Percentiles rank a stretch among this genome's conserved stretches.
phyloP scores from a whole-genome alignment of 352 stramenopile species.

The Achlya hypogyna region DNA sequence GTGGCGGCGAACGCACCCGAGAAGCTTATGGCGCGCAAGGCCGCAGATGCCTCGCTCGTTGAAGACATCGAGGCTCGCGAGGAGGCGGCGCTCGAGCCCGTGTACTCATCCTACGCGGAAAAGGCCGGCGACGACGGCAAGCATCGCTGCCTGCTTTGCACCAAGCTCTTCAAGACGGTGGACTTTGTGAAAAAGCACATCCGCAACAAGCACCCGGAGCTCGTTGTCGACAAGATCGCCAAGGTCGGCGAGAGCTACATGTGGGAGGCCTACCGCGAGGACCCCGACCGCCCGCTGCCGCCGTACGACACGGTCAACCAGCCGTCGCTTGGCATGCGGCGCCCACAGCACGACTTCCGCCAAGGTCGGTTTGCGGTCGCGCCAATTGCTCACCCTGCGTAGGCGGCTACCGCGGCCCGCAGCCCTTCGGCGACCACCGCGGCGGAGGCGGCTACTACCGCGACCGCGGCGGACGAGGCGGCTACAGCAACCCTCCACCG shows the following conservation, averaged over 20 bases:
- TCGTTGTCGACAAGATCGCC: conserved; percentile 73
- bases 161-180: conserved; percentile 80
- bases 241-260: conserved; percentile 79
- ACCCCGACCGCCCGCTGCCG: conserved; percentile 64
- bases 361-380: conserved; percentile 21
- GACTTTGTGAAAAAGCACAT: conserved; percentile 87
- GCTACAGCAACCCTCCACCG: conserved; percentile 23
- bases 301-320: conserved; percentile 66
- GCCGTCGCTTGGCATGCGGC: conserved; percentile 27
- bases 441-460: conserved; percentile 44
- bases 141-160: conserved; percentile 73
- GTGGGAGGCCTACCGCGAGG: conserved; percentile 80
- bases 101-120: conserved; percentile 75
- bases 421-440: conserved; percentile 21
- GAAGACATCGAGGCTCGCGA: conserved; percentile 67
- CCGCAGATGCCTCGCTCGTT: conserved; percentile 52
- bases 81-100: conserved; percentile 58
- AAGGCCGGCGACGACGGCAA: conserved; percentile 77
- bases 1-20: conserved; percentile 46
- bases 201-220: conserved; percentile 77
- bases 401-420: conserved; percentile 20
- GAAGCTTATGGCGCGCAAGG: conserved; percentile 37
- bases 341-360: conserved; percentile 8
- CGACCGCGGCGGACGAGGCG: conserved; percentile 38
- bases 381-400: conserved; percentile 12